Base-by-base conservation (phyloP, 2,329 filamentous ascomycete genomes). In the Aureobasidium subglaciale region DNA sequence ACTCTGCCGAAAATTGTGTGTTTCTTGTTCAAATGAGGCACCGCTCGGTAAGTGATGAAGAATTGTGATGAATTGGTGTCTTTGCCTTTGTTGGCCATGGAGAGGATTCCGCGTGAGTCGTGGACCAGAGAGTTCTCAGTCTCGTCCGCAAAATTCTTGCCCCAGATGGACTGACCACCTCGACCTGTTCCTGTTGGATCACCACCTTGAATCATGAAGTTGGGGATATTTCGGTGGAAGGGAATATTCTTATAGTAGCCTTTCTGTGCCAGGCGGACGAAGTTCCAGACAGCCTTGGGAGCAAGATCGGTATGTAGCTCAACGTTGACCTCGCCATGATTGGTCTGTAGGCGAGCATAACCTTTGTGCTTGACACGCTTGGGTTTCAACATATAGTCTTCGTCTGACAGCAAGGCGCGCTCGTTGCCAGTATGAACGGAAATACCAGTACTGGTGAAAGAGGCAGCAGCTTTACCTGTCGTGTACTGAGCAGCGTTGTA, bases 1-100 rank as follows among this genome's bases (percentile, higher is more conserved):
- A 97, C 83, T 34, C 84, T 83, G 2, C 86, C 93, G 65, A 99
- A 99, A 37, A 99, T 88, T n/a, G 93, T 97, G 71, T 99, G 93
- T 67, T 99, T 99, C 58, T 86, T 81, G 70, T 99, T 90, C 1
- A 99, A 80, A 72, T 99, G 93, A 60, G 87, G 85, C 0, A 86
- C 83, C 1, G 87, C 78, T 49, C 89, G 85, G 70, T 99, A 99
- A 0, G 87, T 88, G 67, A 99, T 87, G 76, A 97, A 99, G 71
- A 86, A 99, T 71, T 99, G 93, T 63, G 84, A 89, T 8, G 88
- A 93, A 72, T 99, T 99, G 20, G 92, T 97, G 67, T 96, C 92
- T 67, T 96, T 96, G 57, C 93, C 93, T 69, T 99, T 99, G 72
- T 99, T 99, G 37, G 93, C 93, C 93, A 99, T 99, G 62, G 86